Conservation (phyloP, 1,139 yeast species). For the Groenewaldozyma sp. region DNA sequence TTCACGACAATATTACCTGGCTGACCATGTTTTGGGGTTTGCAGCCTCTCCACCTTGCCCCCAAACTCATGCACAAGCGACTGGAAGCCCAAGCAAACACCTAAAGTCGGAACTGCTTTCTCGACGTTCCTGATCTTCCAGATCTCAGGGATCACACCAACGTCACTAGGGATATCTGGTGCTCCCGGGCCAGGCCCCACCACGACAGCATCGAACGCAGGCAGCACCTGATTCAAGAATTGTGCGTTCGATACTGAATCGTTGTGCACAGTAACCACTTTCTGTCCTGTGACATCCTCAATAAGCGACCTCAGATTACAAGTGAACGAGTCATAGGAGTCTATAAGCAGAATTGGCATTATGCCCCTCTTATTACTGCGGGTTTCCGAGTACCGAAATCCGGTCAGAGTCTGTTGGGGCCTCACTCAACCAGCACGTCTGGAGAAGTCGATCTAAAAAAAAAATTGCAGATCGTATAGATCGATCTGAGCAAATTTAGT, state of each 20-base stretch:
- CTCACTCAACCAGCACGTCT: too few relatives aligned
- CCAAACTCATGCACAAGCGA: slow-evolving; percentile 65
- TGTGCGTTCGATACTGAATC: slow-evolving; percentile 42
- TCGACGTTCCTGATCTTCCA: slow-evolving; percentile 23
- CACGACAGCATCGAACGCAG: slow-evolving; percentile 63
- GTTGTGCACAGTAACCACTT: slow-evolving; percentile 65
- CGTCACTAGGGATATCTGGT: slow-evolving; percentile 55
- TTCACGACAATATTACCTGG: slow-evolving; percentile 40
- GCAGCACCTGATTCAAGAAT: slow-evolving; percentile 31
- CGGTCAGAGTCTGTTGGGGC: too few relatives aligned
- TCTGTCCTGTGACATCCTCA: slow-evolving; percentile 42
- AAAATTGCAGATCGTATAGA: too few relatives aligned
- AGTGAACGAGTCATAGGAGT: slow-evolving; percentile 92
- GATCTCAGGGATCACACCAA: slow-evolving; percentile 63
- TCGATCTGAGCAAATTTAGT: too few relatives aligned
- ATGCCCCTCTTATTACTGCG: too few relatives aligned
- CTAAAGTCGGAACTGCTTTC: slow-evolving; percentile 59
- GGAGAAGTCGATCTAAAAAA: too few relatives aligned
- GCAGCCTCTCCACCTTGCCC: slow-evolving; percentile 43
- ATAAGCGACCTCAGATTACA: slow-evolving; percentile 65
- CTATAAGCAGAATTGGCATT: slow-evolving; percentile 54
- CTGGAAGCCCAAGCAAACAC: slow-evolving; percentile 92
- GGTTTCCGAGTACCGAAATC: too few relatives aligned
- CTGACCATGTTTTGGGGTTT: slow-evolving; percentile 77
- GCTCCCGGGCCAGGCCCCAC: slow-evolving; percentile 98